phyloP scores from a whole-genome alignment of 257 asterid species.

The Striga asiatica region DNA sequence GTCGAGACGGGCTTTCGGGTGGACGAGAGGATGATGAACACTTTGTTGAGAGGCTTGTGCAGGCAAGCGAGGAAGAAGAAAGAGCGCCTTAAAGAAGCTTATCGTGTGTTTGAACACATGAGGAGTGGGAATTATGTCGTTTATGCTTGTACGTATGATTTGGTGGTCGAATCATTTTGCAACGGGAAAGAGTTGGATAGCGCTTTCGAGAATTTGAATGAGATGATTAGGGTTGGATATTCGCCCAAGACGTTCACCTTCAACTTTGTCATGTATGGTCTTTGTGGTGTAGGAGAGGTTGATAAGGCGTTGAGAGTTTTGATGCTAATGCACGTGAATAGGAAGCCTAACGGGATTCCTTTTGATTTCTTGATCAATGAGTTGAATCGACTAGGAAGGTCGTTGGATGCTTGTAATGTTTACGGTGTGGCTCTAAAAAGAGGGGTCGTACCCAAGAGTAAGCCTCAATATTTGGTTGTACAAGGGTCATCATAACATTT shows the following conservation, averaged over 20 bases:
- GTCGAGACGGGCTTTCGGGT: constrained; percentile 25
- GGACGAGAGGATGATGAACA: constrained; percentile 71
- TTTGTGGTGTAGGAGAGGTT: constrained; percentile 31
- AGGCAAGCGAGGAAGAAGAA: constrained; percentile 39
- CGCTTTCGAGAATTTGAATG: constrained; percentile 24
- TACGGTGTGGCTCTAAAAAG: constrained; percentile 45
- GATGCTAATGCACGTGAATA: constrained; percentile 23
- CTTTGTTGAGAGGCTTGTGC: constrained; percentile 56
- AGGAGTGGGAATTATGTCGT: constrained; percentile 16
- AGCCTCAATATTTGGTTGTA: constrained; percentile 20
- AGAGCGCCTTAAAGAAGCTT: constrained; percentile 28
- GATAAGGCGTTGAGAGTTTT: constrained; percentile 32
- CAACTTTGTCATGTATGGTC: constrained; percentile 27
- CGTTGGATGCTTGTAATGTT: constrained; percentile 29
- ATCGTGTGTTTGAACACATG: constrained; percentile 37
- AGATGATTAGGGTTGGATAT: constrained; percentile 36
- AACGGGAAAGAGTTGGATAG: constrained; percentile 24
- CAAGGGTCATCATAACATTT: too few relatives aligned
- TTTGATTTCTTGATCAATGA: constrained; percentile 30
- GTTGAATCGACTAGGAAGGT: constrained; percentile 32
- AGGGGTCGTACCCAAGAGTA: constrained; percentile 35
- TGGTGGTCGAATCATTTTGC: constrained; percentile 52
- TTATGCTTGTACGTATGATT: constrained; percentile 30
- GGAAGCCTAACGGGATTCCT: constrained; percentile 30
- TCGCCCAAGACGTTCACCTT: constrained; percentile 54